These are phyloP conservation scores for Aspergillus ellipticus DNA, from an alignment of 495 filamentous ascomycete species.

Conservation along the genomic window DNA sequence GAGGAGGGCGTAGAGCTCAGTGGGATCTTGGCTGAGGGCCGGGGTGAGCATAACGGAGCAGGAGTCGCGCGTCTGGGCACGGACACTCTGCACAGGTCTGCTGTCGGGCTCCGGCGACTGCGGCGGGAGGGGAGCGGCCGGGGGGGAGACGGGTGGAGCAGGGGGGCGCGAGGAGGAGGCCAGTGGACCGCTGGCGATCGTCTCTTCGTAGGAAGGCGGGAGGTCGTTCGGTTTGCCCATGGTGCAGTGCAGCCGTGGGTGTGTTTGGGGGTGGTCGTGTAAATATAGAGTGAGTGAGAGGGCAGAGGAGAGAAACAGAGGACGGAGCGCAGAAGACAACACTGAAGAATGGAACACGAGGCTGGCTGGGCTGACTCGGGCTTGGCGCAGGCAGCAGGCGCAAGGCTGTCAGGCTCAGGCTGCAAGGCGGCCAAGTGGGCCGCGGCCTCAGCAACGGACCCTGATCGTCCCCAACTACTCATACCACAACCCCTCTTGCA, in stretches of 20 bases:
- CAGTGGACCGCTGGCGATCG: background rate
- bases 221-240: background rate
- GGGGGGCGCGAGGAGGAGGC: background rate
- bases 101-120: no score
- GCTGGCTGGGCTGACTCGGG: background rate
- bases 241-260: background rate
- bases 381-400: no score
- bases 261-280: no score
- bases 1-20: constrained; percentile 26
- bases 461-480: no score
- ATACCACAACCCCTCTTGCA: no score
- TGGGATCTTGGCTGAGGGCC: constrained; percentile 19
- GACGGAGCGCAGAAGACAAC: background rate
- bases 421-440: no score
- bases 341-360: background rate
- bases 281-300: background rate
- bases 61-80: background rate
- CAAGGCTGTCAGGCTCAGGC: no score
- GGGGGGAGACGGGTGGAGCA: background rate
- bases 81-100: background rate
- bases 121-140: background rate
- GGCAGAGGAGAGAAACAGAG: background rate
- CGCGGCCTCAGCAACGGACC: no score
- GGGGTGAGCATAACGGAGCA: constrained; percentile 23
- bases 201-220: constrained; percentile 3